These are phyloP conservation scores for Talaromyces sp. DNA, from an alignment of 2,329 filamentous ascomycete genomes.

Conservation along the genomic window DNA sequence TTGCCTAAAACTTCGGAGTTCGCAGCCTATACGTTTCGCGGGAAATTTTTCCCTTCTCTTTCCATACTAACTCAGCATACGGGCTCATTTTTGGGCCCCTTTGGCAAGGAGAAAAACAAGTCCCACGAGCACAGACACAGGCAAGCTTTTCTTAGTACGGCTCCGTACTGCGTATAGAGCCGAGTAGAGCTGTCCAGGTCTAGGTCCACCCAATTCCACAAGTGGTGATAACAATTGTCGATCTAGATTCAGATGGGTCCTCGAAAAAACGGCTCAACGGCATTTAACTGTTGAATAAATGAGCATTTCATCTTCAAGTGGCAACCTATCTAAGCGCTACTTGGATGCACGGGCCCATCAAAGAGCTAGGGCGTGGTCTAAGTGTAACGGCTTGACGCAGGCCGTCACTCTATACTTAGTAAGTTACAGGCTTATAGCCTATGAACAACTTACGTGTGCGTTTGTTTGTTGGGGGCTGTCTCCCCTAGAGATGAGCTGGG, in stretches of 20 bases:
- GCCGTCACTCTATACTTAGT: background rate
- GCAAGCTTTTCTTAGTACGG: background rate
- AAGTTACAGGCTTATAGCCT: background rate
- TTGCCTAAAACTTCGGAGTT: background rate
- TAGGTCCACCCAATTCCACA: constrained; percentile 1
- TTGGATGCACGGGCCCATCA: background rate
- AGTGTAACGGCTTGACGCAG: background rate
- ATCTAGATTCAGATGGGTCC: constrained; percentile 8
- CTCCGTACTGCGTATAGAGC: background rate
- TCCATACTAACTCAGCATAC: background rate
- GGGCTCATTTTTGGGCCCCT: background rate
- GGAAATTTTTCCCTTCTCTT: background rate
- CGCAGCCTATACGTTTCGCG: background rate
- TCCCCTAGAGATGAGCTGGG: background rate
- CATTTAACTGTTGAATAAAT: background rate
- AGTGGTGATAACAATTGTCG: constrained; percentile 7
- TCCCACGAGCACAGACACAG: background rate
- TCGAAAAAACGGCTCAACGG: constrained; percentile 3
- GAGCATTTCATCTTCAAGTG: background rate
- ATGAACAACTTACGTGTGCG: background rate
- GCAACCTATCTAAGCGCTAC: background rate
- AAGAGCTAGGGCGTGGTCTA: background rate
- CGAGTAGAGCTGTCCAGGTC: background rate
- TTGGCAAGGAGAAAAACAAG: background rate
- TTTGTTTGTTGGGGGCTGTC: background rate